Conservation (phyloP, 495 filamentous ascomycete species). For the Aspergillus carlsbadensis region DNA sequence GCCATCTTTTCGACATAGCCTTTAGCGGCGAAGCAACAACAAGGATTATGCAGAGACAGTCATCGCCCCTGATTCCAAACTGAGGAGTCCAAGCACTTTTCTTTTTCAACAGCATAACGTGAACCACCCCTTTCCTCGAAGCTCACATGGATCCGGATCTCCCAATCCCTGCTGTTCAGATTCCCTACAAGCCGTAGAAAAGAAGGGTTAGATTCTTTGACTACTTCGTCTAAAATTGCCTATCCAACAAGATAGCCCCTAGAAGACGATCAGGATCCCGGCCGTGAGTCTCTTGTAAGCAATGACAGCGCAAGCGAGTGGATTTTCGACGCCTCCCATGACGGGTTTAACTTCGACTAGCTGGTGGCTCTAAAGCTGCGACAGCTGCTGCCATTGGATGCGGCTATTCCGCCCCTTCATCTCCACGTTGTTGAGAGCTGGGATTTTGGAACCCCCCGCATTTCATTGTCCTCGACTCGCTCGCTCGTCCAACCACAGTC, state of each 20-base stretch:
- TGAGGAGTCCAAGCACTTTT: not conserved
- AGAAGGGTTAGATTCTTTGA: not conserved
- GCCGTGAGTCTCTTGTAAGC: not conserved
- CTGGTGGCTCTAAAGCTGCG: not conserved
- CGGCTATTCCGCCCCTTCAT: not conserved
- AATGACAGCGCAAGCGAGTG: not conserved
- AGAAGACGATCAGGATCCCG: not conserved
- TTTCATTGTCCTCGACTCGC: not conserved
- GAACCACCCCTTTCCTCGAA: no score
- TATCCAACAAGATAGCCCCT: not conserved
- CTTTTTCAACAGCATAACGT: not conserved
- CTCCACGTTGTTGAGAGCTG: constrained; percentile 1
- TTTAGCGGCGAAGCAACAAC: not conserved
- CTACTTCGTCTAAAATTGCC: constrained; percentile 5
- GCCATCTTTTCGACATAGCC: not conserved
- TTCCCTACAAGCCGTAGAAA: not conserved
- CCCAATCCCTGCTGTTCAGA: not conserved
- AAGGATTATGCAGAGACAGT: not conserved
- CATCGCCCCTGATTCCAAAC: not conserved
- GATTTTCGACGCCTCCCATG: not conserved
- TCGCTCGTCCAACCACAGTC: constrained; percentile 5
- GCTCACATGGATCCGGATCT: not conserved
- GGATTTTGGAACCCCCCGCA: constrained; percentile 9
- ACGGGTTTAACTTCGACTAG: constrained; percentile 2
- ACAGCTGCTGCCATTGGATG: not conserved